These are phyloP conservation scores for Xanthoconium stramineum DNA, from an alignment of 768 basidiomycete genomes.

Conservation along the genomic window DNA sequence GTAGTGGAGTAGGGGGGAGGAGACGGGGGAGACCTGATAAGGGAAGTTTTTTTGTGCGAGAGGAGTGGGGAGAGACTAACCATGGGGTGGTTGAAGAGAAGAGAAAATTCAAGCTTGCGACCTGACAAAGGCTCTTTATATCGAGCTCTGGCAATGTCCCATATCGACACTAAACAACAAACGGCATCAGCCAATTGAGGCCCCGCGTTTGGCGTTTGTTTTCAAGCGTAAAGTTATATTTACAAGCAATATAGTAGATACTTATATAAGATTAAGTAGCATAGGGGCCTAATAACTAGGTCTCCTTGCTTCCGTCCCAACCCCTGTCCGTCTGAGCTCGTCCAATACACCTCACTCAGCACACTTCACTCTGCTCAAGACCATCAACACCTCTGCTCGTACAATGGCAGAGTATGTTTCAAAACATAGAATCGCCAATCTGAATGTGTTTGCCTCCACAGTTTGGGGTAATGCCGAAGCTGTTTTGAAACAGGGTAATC, in stretches of 20 bases:
- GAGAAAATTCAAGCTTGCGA: slow-evolving; percentile 33
- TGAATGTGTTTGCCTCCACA: not conserved
- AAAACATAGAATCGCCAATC: not conserved
- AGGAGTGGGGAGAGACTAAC: slow-evolving; percentile 14
- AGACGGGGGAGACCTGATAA: slow-evolving; percentile 8
- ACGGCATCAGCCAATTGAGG: too few species aligned
- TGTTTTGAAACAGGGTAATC: not conserved
- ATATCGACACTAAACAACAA: slow-evolving; percentile 33
- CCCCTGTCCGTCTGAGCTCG: too few species aligned
- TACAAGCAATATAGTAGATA: too few species aligned
- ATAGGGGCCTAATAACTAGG: too few species aligned
- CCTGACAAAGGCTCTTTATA: slow-evolving; percentile 40
- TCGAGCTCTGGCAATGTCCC: slow-evolving; percentile 38
- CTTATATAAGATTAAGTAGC: too few species aligned
- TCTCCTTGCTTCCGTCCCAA: too few species aligned
- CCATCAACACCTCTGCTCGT: not conserved
- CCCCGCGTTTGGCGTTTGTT: too few species aligned
- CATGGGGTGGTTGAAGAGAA: slow-evolving; percentile 29
- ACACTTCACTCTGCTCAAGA: too few species aligned
- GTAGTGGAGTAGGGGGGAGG: slow-evolving; percentile 5
- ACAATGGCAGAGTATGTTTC: not conserved
- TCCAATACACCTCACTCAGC: too few species aligned
- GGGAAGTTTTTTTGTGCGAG: slow-evolving; percentile 10
- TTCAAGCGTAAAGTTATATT: too few species aligned
- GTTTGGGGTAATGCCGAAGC: not conserved